These are phyloP conservation scores for Endocalyx cinctus DNA, from an alignment of 2,329 filamentous ascomycete genomes.

Conservation along the genomic window DNA sequence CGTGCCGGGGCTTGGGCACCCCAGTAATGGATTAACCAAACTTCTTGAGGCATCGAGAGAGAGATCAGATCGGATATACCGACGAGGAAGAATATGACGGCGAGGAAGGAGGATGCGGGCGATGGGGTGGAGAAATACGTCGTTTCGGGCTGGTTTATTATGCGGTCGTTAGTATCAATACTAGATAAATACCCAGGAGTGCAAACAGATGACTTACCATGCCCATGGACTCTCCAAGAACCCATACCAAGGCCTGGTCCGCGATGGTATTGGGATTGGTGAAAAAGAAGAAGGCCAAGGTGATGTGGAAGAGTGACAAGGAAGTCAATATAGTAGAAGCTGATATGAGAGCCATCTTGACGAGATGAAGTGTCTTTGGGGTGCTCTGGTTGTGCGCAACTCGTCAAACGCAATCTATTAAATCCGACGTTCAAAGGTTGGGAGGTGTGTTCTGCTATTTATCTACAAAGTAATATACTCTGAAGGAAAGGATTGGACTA, in stretches of 20 bases:
- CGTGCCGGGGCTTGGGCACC: slow-evolving; percentile 57
- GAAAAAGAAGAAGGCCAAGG: slow-evolving; percentile 78
- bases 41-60: slow-evolving; percentile 63
- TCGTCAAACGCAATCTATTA: too few species aligned
- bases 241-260: slow-evolving; percentile 74
- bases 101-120: slow-evolving; percentile 69
- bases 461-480: too few species aligned
- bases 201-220: slow-evolving; percentile 51
- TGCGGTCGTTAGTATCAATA: background rate
- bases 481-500: too few species aligned
- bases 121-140: slow-evolving; percentile 64
- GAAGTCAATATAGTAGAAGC: slow-evolving; percentile 76
- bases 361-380: slow-evolving; percentile 16
- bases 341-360: slow-evolving; percentile 85
- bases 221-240: slow-evolving; percentile 79
- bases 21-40: slow-evolving; percentile 61
- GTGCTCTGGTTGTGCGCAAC: background rate
- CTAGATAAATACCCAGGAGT: background rate
- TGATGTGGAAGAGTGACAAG: slow-evolving; percentile 79
- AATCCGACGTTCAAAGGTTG: too few species aligned
- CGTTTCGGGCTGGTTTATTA: slow-evolving; percentile 51
- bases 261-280: slow-evolving; percentile 66
- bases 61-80: slow-evolving; percentile 62
- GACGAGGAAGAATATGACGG: slow-evolving; percentile 58
- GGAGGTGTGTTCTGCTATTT: too few species aligned